Evolutionary conservation across 192 early-diverging fungal genomes (phyloP), one percentile per base, ranked within the genome.

Genomic region (Backusella liffmaniae): DNA sequence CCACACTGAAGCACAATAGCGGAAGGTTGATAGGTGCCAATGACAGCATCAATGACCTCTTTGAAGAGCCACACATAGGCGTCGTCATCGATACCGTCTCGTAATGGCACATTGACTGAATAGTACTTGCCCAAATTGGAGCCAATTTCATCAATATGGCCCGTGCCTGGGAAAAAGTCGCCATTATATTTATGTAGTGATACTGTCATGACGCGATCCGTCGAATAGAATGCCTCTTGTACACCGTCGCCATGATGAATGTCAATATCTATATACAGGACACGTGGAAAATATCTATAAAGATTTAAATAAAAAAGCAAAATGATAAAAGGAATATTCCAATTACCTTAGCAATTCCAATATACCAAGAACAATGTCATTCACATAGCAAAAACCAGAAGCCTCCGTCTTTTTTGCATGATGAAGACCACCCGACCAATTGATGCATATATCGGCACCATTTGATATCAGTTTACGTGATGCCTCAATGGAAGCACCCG

Each of bases 171-270:
- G 76, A 97, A 99, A 80, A 92, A 99, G 49, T 97, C 96, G 34
- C 86, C 90, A 41, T 93, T 94, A 80, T 96, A 92, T 84, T 97
- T 97, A 83, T 99, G 98, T 80, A 99, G 92, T 5, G 96, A 97
- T 6, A 98, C 91, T 5, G 98, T 99, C 94, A 96, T 97, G 18
- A 99, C 97, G 37, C 92, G 87, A 77, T 94, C 92, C 34, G 96
- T 98, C 16, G 90, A 82, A 73, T 93, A 93, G 82, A 99, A 99
- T 2, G 98, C 98, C 78, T 95, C 94, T 84, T 98, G 94, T 30
- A 99, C 98, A 32, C 97, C 98, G 82, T 99, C 97, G 13, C 97
- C 97, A 79, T 99, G 98, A 80, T 99, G 98, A 73, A 96, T 88
- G 77, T 99, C 98, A 71, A 98, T 94, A 79, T 99, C 98, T 12